Conservation (phyloP, 139 green algal species). For the Edaphochlamys debaryana region DNA sequence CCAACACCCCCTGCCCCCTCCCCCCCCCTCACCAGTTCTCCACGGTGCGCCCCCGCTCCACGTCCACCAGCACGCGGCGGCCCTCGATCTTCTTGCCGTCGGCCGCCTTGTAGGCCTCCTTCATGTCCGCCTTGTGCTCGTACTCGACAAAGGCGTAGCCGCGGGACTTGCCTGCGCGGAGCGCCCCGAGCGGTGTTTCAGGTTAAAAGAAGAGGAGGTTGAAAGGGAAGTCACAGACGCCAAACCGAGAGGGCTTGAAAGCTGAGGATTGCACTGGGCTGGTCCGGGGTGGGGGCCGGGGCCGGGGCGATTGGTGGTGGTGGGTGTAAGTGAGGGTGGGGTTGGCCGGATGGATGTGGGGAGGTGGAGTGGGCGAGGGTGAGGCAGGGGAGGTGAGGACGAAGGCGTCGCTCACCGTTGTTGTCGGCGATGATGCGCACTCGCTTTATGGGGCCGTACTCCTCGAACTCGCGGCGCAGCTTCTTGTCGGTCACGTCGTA, state of each 20-base stretch:
- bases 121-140: constrained; percentile 94
- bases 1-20: neutral
- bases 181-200: too few species aligned
- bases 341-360: too few species aligned
- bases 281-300: too few species aligned
- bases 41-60: constrained; percentile 89
- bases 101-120: constrained; percentile 88
- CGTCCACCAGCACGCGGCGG: constrained; percentile 82
- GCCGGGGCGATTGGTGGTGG: too few species aligned
- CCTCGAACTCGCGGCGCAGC: constrained; percentile 85
- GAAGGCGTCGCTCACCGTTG: constrained; percentile 49
- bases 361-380: too few species aligned
- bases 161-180: constrained; percentile 75
- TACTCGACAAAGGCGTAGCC: constrained; percentile 94
- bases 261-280: too few species aligned
- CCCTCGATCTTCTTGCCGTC: constrained; percentile 88
- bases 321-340: too few species aligned
- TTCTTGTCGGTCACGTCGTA: constrained; percentile 87
- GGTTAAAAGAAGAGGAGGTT: too few species aligned
- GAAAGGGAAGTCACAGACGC: too few species aligned
- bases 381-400: too few species aligned
- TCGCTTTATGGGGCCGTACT: constrained; percentile 87
- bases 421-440: constrained; percentile 82
- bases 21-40: constrained; percentile 74
- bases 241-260: too few species aligned